Base-by-base conservation (phyloP, 257 asterid genomes). In the Cynanchum wilfordii region DNA sequence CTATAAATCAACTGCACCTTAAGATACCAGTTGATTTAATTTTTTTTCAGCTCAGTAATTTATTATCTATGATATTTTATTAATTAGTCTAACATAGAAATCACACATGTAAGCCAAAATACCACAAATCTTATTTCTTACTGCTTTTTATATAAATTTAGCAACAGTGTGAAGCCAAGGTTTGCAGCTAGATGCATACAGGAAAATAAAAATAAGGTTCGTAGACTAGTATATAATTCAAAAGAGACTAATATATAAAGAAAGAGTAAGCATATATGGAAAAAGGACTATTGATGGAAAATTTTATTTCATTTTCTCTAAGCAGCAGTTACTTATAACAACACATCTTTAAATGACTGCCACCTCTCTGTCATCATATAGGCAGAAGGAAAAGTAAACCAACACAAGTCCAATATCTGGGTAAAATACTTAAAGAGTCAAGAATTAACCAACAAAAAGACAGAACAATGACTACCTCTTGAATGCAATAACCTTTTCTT, bases 401-500 rank as follows among this genome's bases (percentile, higher is more conserved):
- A 25, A 44, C 67, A 63, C 12, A 63, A 33, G 68, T 63, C 67
- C 6, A 63, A 16, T 33, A 36, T 36, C 49, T 27, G 9, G 50
- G 50, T 33, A 7, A 36, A 36, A 17, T 30, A 33, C 12, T 36
- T 36, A 40, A 30, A 0, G 44, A 17, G 49, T 7, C 3, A 19
- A 63, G 24, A 63, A 8, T 33, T 29, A 58, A 54, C 56, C 73
- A 69, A 51, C 17, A 16, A 27, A 50, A 5, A 6, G 52, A 29
- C 44, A 33, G 8, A 22, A 69, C 24, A 30, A 33, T 25, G 13
- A 66, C 24, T 86, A 94, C 99, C 98, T 95, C 99, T 82, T 93
- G 96, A 77, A 95, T 89, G 71, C 56, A 86, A 82, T 89, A 92
- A 73, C 92, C 89, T 86, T 92, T 92, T 81, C 98, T 84, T 68